These are phyloP conservation scores for Batkoa obscura DNA, from an alignment of 371 early-diverging fungal genomes.

Conservation along the genomic window DNA sequence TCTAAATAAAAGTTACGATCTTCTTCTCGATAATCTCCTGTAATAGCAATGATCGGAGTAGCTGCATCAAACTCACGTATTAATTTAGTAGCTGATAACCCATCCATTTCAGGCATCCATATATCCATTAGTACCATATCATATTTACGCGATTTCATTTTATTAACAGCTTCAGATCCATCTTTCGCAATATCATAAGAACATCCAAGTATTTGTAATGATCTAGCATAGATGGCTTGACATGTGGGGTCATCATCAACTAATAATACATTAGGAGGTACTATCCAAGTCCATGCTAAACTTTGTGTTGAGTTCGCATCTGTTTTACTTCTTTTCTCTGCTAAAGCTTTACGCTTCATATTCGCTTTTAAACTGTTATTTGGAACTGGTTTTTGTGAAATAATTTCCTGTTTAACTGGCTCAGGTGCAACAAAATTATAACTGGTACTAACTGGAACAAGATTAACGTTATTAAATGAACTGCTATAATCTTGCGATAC, in stretches of 20 bases:
- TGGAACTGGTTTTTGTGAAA: not conserved
- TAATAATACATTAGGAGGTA: slow-evolving; percentile 44
- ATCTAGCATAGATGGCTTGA: slow-evolving; percentile 34
- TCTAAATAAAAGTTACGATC: slow-evolving; percentile 49
- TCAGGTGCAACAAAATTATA: not conserved
- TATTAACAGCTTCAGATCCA: slow-evolving; percentile 47
- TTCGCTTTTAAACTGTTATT: not conserved
- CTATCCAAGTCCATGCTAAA: slow-evolving; percentile 24
- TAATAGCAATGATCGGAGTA: slow-evolving; percentile 67
- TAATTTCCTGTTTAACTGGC: not conserved
- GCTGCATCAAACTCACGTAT: slow-evolving; percentile 51
- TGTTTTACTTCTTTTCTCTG: not conserved
- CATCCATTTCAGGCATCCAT: slow-evolving; percentile 56
- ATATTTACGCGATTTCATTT: slow-evolving; percentile 37
- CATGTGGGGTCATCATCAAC: slow-evolving; percentile 61
- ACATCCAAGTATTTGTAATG: slow-evolving; percentile 47
- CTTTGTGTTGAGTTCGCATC: not conserved
- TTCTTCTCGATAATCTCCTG: slow-evolving; percentile 40
- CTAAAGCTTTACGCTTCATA: not conserved
- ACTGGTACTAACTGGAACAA: not conserved
- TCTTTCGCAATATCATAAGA: slow-evolving; percentile 49
- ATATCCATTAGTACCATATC: slow-evolving; percentile 69
- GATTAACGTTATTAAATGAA: no score
- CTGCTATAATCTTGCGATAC: no score
- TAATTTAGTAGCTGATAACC: slow-evolving; percentile 33